phyloP scores from a whole-genome alignment of 768 basidiomycete genomes.

The Russula brevipes region DNA sequence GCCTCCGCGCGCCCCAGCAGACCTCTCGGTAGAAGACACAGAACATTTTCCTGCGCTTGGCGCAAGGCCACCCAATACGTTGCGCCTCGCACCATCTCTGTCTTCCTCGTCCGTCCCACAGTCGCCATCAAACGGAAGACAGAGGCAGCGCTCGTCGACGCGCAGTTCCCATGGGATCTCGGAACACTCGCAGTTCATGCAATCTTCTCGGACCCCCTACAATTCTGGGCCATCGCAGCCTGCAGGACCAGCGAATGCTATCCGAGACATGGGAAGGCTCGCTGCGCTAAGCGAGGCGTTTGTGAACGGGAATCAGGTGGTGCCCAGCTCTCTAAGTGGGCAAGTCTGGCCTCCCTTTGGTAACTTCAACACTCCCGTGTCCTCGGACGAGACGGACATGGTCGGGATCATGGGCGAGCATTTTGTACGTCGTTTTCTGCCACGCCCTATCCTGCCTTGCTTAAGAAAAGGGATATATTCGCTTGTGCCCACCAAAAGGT shows the following conservation, averaged over 20 bases:
- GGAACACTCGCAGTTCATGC: slow-evolving; percentile 8
- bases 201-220: neutral
- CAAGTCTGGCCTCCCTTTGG: slow-evolving; percentile 1
- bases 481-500: slow-evolving; percentile 5
- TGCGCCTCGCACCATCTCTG: neutral
- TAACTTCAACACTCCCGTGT: neutral
- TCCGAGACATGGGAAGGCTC: slow-evolving; percentile 2
- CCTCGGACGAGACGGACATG: slow-evolving; percentile 12
- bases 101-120: neutral
- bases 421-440: slow-evolving; percentile 13
- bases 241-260: neutral
- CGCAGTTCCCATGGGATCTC: slow-evolving; percentile 2
- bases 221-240: neutral
- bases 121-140: neutral
- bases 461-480: neutral
- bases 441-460: neutral
- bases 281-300: neutral
- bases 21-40: neutral
- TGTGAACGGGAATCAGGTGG: neutral
- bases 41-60: slow-evolving; percentile 7
- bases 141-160: slow-evolving; percentile 1
- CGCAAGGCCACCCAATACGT: neutral
- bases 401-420: slow-evolving; percentile 26
- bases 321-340: neutral
- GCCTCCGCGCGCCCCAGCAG: neutral